phyloP scores from a whole-genome alignment of 495 filamentous ascomycete species.

The Penicilliopsis zonata region DNA sequence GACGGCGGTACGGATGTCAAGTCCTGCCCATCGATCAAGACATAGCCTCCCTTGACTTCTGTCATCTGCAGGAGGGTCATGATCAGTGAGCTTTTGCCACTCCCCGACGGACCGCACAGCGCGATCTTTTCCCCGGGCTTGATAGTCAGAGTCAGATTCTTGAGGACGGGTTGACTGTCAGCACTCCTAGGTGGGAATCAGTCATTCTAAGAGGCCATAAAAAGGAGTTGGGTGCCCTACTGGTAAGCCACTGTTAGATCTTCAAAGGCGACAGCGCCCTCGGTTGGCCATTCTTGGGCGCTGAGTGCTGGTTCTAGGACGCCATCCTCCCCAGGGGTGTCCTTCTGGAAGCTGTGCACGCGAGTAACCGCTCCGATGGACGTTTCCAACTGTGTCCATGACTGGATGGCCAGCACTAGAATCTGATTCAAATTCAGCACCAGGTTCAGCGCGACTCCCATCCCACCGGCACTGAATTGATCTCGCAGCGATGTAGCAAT shows the following conservation, averaged over 20 bases:
- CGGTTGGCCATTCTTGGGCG: conserved; percentile 35
- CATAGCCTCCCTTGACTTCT: conserved; percentile 27
- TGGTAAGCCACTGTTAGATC: conserved; percentile 28
- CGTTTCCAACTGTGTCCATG: conserved; percentile 47
- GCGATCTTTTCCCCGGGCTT: conserved; percentile 44
- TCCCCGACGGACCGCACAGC: conserved; percentile 37
- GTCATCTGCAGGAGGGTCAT: conserved; percentile 44
- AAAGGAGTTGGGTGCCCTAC: conserved; percentile 15
- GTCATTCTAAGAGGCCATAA: too few species aligned
- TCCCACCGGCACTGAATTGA: conserved; percentile 33
- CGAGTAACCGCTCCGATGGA: conserved; percentile 44
- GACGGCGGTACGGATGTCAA: conserved; percentile 33
- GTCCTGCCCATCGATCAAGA: conserved; percentile 36
- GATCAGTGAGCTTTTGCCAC: conserved; percentile 39
- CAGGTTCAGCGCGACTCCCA: conserved; percentile 47
- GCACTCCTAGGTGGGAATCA: too few species aligned
- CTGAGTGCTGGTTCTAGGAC: conserved; percentile 24
- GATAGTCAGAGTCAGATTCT: conserved; percentile 38
- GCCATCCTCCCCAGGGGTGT: conserved; percentile 35
- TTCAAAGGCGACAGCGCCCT: conserved; percentile 41
- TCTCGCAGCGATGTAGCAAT: conserved; percentile 33
- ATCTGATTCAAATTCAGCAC: conserved; percentile 41
- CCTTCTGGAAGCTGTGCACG: conserved; percentile 42
- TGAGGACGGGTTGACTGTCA: too few species aligned
- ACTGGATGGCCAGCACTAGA: conserved; percentile 38